Evolutionary conservation across 176 grass and related monocot genomes (phyloP).

Genomic region (Tillandsia leiboldiana): DNA sequence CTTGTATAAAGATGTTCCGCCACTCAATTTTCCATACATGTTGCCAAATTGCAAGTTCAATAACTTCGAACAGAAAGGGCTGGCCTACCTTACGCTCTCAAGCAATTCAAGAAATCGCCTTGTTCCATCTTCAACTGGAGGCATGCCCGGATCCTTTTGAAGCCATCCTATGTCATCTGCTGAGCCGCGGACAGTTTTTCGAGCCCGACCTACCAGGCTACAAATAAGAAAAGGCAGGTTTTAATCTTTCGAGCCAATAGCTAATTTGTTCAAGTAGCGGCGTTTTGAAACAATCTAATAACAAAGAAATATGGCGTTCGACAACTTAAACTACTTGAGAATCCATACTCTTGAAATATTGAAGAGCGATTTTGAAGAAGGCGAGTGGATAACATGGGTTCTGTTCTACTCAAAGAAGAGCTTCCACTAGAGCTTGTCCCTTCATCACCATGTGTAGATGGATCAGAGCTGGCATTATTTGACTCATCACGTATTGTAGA

Average conservation of each 20-base stretch:
- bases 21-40: neutral
- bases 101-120: constrained; percentile 55
- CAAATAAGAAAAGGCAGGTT: constrained; percentile 5
- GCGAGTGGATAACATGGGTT: constrained; percentile 36
- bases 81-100: constrained; percentile 60
- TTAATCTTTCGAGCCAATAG: neutral
- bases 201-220: constrained; percentile 67
- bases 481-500: constrained; percentile 20
- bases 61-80: neutral
- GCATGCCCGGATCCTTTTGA: constrained; percentile 43
- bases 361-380: constrained; percentile 69
- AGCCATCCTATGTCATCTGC: constrained; percentile 96
- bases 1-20: neutral
- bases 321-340: constrained; percentile 7
- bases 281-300: neutral
- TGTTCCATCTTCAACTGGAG: constrained; percentile 65
- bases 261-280: neutral
- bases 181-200: constrained; percentile 76
- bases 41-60: neutral
- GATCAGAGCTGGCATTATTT: constrained; percentile 13
- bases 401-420: constrained; percentile 25
- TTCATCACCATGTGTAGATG: constrained; percentile 14
- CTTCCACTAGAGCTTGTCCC: constrained; percentile 24
- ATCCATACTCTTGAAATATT: constrained; percentile 70
- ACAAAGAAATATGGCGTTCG: neutral